phyloP scores from a whole-genome alignment of 202 grass and related monocot species.

The Setaria italica region DNA sequence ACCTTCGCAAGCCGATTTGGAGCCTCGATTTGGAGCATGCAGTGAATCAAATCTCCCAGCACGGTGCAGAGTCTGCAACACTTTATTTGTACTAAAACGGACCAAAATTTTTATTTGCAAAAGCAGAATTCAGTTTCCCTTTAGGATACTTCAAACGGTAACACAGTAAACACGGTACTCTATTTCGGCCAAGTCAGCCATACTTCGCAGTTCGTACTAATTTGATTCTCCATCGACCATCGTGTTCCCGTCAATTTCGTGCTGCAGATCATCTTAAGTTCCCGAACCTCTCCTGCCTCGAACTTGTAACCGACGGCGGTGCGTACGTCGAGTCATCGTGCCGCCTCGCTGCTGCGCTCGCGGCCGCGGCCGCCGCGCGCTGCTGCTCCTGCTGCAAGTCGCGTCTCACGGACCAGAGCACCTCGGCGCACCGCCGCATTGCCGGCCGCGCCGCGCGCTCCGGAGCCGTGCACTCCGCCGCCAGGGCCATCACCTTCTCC shows the following conservation, averaged over 20 bases:
- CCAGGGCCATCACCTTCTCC: constrained; percentile 75
- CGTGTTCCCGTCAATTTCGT: background rate
- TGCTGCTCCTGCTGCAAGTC: constrained; percentile 69
- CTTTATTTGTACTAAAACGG: background rate
- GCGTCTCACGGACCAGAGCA: constrained; percentile 86
- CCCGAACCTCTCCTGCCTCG: background rate
- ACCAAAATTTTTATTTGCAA: background rate
- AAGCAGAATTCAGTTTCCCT: background rate
- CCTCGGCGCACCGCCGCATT: constrained; percentile 76
- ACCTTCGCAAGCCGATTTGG: too few species aligned
- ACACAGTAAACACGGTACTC: background rate
- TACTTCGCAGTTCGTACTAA: background rate
- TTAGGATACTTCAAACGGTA: background rate
- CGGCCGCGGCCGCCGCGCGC: constrained; percentile 27
- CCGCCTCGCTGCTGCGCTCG: constrained; percentile 13
- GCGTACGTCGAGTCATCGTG: constrained; percentile 42
- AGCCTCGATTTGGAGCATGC: too few species aligned
- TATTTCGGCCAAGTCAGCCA: background rate
- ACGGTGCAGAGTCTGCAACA: too few species aligned
- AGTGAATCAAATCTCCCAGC: too few species aligned
- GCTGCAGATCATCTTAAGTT: constrained; percentile 2
- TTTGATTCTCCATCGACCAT: background rate
- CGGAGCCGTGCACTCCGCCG: constrained; percentile 63
- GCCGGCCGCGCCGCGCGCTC: constrained; percentile 69
- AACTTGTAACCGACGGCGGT: constrained; percentile 19